Percentiles rank a stretch among this genome's conserved stretches.
phyloP scores from a whole-genome alignment of 116 monocot genomes.

The Trichopus zeylanicus region DNA sequence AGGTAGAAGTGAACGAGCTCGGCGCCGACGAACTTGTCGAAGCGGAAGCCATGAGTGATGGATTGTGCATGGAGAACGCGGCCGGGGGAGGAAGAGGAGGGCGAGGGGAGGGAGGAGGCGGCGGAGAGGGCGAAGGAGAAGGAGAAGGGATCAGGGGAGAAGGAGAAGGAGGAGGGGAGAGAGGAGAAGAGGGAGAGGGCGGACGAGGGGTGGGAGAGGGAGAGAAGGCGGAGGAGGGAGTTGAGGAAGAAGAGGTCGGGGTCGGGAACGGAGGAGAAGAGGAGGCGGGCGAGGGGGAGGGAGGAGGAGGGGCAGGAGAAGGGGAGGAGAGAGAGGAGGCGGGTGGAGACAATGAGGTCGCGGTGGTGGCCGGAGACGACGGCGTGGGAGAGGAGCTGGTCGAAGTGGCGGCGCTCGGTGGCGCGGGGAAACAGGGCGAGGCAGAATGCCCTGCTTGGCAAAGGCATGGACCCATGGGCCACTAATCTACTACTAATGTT shows the following conservation, averaged over 20 bases:
- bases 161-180: conserved; percentile 15
- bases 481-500: too few relatives aligned
- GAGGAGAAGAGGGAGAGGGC: conserved; percentile 22
- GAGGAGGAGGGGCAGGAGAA: conserved; percentile 9
- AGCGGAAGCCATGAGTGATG: conserved; percentile 13
- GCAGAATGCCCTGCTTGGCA: conserved; percentile 3
- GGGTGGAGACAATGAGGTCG: conserved; percentile 22
- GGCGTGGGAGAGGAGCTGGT: conserved; percentile 31
- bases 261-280: conserved; percentile 23
- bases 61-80: conserved; percentile 28
- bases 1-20: conserved; percentile 25
- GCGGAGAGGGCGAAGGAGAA: conserved; percentile 21
- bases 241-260: conserved; percentile 52
- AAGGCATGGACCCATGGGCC: background rate
- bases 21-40: conserved; percentile 38
- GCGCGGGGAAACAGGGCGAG: conserved; percentile 28
- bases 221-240: conserved; percentile 24
- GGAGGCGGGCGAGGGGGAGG: conserved; percentile 10
- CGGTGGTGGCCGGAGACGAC: conserved; percentile 24
- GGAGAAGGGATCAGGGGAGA: conserved; percentile 1
- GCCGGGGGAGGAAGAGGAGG: conserved; percentile 4
- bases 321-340: conserved; percentile 26
- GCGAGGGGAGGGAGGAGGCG: conserved; percentile 12
- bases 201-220: background rate
- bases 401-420: conserved; percentile 23